Evolutionary conservation across 371 early-diverging fungal species (phyloP), one percentile per base, ranked within the genome.

Genomic region (Pancytospora epiphaga): DNA sequence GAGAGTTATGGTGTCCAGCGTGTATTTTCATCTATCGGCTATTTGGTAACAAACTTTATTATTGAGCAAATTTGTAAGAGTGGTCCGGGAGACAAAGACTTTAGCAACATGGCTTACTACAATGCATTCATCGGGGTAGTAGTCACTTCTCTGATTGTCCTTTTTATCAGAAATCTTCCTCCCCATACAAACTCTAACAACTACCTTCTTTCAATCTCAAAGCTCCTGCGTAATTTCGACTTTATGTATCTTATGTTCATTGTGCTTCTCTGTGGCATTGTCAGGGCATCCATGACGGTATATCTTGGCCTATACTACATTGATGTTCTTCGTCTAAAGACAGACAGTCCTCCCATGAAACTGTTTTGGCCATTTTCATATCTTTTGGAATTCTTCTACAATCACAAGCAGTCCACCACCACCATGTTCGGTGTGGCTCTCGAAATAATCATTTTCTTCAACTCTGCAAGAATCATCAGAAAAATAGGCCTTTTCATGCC

Each of bases 211-310:
- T 60, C 69, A n/a, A 67, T 76, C 39, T 58, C 69, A 37, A 64
- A 70, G 39, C 62, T 80, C 6, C 27, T 78, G 15, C 58, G 39
- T 33, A 80, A 80, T 57, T 36, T 25, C 12, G 73, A 77, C 6
- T 83, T 80, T 60, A 58, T 81, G 58, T 82, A 77, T 50, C 81
- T 83, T 58, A 70, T 81, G 2, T 50, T 80, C 38, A 78, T 83
- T 29, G 81, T 83, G 71, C 69, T 83, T 15, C 54, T 83, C 30
- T 79, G 78, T 64, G 83, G 83, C 36, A 72, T 83, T n/a, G 72
- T 80, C 2, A 30, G 83, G 50, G 70, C 80, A 38, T 65, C 67
- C 3, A 79, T 83, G 79, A 81, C 81, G 15, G 65, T 73, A 0
- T 83, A 79, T 61, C 67, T 83, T 1, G 62, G 72, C 32, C 27